phyloP scores from a whole-genome alignment of 2,329 filamentous ascomycete genomes.

The Hypoxylon sp. region DNA sequence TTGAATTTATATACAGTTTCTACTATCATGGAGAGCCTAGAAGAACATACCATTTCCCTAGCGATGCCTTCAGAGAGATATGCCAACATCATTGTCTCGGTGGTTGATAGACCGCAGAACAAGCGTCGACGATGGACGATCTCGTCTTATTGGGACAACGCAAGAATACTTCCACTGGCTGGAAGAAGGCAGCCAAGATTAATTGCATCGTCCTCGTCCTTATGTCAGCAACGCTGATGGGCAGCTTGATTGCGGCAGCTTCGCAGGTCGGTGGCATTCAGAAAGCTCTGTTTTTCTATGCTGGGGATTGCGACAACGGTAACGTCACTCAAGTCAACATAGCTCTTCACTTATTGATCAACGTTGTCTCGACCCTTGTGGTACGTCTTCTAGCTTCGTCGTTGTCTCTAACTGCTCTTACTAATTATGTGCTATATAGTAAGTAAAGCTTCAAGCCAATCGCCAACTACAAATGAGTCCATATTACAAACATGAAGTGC shows the following conservation, averaged over 20 bases:
- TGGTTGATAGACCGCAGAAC: background rate
- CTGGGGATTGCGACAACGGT: background rate
- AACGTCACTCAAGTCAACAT: background rate
- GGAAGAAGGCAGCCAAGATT: background rate
- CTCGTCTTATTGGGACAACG: background rate
- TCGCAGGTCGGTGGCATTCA: background rate
- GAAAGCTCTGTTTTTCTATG: background rate
- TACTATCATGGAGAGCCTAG: background rate
- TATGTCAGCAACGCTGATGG: background rate
- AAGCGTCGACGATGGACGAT: background rate
- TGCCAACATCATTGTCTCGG: background rate
- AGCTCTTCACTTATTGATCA: constrained; percentile 1
- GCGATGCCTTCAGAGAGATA: background rate
- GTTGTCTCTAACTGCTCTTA: background rate
- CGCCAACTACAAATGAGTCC: background rate
- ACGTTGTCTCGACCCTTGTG: background rate
- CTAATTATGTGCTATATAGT: background rate
- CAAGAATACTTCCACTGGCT: background rate
- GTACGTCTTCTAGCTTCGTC: background rate
- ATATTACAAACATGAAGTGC: background rate
- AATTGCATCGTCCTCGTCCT: background rate
- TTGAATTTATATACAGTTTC: background rate
- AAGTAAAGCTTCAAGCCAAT: background rate
- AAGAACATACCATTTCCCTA: background rate
- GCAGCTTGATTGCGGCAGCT: background rate